These are phyloP conservation scores for Naematelia encephala DNA, from an alignment of 768 basidiomycete genomes.

Conservation along the genomic window DNA sequence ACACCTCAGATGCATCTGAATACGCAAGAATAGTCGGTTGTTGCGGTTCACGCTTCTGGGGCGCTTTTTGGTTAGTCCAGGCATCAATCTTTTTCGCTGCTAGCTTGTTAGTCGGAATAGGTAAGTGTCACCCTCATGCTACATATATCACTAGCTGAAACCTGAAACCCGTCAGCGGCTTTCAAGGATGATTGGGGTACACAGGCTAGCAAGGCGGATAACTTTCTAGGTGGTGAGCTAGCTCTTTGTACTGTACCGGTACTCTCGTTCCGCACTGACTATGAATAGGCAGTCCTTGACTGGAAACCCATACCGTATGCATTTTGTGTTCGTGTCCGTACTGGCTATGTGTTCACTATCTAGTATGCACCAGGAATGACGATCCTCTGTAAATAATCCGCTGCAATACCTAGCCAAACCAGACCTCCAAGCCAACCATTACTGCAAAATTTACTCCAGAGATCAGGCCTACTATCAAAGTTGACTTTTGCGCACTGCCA, in stretches of 20 bases:
- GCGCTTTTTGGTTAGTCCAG: constrained; percentile 48
- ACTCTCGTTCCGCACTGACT: constrained; percentile 2
- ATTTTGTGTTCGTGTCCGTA: too few relatives aligned
- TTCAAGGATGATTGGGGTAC: constrained; percentile 45
- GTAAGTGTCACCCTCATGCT: too few relatives aligned
- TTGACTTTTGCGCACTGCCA: constrained; percentile 72
- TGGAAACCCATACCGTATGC: too few relatives aligned
- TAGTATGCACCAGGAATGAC: constrained; percentile 14
- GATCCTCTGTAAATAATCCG: constrained; percentile 59
- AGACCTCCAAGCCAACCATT: constrained; percentile 86
- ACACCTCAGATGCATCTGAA: constrained; percentile 49
- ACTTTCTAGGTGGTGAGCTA: constrained; percentile 45
- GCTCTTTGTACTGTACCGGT: not conserved
- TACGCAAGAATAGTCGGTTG: constrained; percentile 50
- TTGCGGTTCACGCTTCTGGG: constrained; percentile 49
- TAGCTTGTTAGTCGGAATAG: constrained; percentile 47
- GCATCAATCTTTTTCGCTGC: constrained; percentile 42
- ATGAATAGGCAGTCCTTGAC: constrained; percentile 18
- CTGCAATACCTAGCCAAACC: constrained; percentile 76
- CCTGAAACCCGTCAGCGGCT: constrained; percentile 6
- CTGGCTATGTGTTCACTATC: too few relatives aligned
- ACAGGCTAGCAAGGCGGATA: constrained; percentile 38
- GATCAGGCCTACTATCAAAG: constrained; percentile 70
- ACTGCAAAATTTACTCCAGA: constrained; percentile 83
- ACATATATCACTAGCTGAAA: too few relatives aligned